Base-by-base conservation (phyloP, 2,329 filamentous ascomycete species). In the Paraphoma sp. region DNA sequence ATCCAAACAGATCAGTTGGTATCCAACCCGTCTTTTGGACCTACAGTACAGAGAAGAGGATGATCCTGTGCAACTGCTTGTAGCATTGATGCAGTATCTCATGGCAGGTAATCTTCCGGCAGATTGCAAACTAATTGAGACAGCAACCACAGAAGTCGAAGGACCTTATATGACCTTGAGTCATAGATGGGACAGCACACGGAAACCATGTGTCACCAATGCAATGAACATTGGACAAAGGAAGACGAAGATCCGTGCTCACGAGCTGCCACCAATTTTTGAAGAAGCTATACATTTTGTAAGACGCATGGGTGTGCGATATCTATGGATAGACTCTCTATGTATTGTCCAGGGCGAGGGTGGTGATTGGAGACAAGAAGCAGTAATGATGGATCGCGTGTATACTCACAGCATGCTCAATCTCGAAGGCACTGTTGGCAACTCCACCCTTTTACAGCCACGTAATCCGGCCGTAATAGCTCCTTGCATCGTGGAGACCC, bases 271-370 rank as follows among this genome's bases (percentile, higher is more conserved):
- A 17, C 40, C 23, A 16, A 49, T 29, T 6, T 49, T 49, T 18
- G 14, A 29, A 29, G 33, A 49, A 17, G 46, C 46, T n/a, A 41
- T 49, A 12, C 14, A 9, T 9, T 17, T 40, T 12, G 28, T 33
- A 10, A 16, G 46, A 11, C 16, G 23, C 10, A 11, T 49, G 4
- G 17, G 18, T 12, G 14, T 49, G n/a, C 31, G 33, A 18, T 49
- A 49, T 41, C 31, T 49, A 9, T 49, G 46, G 46, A 49, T 49
- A 9, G 46, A 49, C 33, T 49, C 46, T 45, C 14, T 29, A 10
- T 45, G 43, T 45, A 45, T 45, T 14, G 16, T 45, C 18, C 43
- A 45, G 18, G 43, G 28, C 14, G 18, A 29, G 16, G 6, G 8
- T 8, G 43, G 8, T 29, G 43, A 45, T 23, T 45, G 43, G 43